Base-by-base conservation (phyloP, 768 basidiomycete genomes). In the Agrocybe pediades region DNA sequence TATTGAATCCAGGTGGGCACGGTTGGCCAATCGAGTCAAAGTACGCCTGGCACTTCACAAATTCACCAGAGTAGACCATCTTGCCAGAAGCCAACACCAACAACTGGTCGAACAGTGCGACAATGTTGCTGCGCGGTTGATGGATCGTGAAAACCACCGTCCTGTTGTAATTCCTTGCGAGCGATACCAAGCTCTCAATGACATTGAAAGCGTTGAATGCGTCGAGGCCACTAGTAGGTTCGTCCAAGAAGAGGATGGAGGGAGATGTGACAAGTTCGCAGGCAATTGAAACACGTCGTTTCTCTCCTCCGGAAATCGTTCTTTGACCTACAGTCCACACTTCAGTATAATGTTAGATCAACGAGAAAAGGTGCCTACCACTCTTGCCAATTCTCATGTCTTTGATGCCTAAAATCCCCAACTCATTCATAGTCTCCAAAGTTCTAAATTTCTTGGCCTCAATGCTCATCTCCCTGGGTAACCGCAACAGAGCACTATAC, bases 91-190 rank as follows among this genome's bases (percentile, higher is more conserved):
- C 92, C 16, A 99, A 79, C 2, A 98, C 75, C 2, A 98, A 70
- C 25, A 99, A 79, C 56, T 95, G 88, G 66, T 99, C 96, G 60
- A 99, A 98, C 11, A 99, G 75, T 0, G 93, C 87, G 13, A 98
- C 95, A 61, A 99, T 98, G 71, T 98, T 98, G 68, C 92, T 95
- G 46, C 96, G 87, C 13, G 96, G 97, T 68, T 98, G 97, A 63
- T 99, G 97, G 52, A 99, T 98, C 0, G 96, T 98, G 74, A 98
- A 97, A 53, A 98, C 80, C 46, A 98, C 92, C 0, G 95, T 98
- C 27, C 96, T 87, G 59, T 95, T 93, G 71, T 94, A 98, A 61
- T 88, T 84, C 24, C 84, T 76, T 3, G 95, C 93, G 20, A 98
- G 81, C 15, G 88, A 86, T 1, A 89, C 88, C 20, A 99, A 79